Conservation (phyloP, 805 yeast species). For the Wickerhamiella vanderwaltii region DNA sequence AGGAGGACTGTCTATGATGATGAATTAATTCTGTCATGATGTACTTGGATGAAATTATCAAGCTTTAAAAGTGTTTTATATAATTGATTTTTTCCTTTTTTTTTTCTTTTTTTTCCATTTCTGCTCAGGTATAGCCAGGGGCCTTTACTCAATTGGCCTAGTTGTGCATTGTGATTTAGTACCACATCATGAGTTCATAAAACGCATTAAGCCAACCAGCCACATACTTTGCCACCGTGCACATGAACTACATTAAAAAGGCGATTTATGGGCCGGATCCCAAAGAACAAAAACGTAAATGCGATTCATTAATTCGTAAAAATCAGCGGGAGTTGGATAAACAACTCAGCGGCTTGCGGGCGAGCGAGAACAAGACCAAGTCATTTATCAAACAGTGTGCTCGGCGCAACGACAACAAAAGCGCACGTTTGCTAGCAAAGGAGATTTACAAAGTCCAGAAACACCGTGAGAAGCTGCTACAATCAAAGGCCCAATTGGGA, state of each 20-base stretch:
- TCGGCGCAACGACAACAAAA: slow-evolving; percentile 59
- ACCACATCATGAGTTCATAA: no score
- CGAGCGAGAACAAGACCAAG: slow-evolving; percentile 64
- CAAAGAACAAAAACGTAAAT: slow-evolving; percentile 62
- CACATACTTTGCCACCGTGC: neutral
- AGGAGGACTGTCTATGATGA: no score
- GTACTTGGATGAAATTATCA: no score
- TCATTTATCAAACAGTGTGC: slow-evolving; percentile 60
- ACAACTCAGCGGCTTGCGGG: slow-evolving; percentile 49
- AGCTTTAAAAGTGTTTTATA: no score
- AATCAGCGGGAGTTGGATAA: slow-evolving; percentile 77
- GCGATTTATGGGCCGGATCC: slow-evolving; percentile 97
- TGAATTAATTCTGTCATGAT: no score
- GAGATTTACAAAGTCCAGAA: slow-evolving; percentile 64
- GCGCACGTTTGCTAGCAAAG: slow-evolving; percentile 68
- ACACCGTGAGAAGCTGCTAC: slow-evolving; percentile 61
- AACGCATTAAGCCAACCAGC: no score
- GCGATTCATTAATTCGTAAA: slow-evolving; percentile 67
- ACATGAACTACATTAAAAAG: slow-evolving; percentile 73
- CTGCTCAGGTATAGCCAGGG: no score
- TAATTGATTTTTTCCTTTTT: no score
- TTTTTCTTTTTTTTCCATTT: no score
- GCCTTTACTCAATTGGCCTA: no score
- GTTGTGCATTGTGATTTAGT: no score
- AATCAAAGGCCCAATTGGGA: slow-evolving; percentile 74